A percentile compares a stretch with the other conserved stretches of the same genome.
phyloP scores from a whole-genome alignment of 805 yeast species.

The Blastobotrys chiropterorum region DNA sequence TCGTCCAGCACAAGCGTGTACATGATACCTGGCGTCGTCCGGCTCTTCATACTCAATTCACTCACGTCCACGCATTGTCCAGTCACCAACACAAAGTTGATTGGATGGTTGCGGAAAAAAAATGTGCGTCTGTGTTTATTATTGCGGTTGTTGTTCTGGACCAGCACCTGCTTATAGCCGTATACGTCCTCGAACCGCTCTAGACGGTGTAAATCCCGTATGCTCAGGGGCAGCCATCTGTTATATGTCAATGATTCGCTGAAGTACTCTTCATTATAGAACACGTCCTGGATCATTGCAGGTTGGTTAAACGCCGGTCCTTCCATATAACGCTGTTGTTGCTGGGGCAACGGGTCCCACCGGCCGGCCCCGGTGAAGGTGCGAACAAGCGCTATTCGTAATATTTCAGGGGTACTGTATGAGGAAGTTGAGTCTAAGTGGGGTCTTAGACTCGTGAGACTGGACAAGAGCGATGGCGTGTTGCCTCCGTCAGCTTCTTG shows the following conservation, averaged over 20 bases:
- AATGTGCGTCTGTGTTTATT: conserved; percentile 12
- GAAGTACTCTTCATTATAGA: conserved; percentile 1
- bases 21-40: neutral
- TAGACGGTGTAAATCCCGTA: conserved; percentile 12
- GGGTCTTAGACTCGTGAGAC: too few relatives aligned
- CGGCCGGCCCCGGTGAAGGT: too few relatives aligned
- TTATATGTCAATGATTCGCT: conserved; percentile 15
- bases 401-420: too few relatives aligned
- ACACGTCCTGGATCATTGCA: neutral
- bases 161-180: conserved; percentile 1
- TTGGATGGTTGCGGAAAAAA: conserved; percentile 20
- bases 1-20: conserved; percentile 1
- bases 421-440: too few relatives aligned
- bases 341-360: neutral
- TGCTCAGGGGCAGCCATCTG: conserved; percentile 19
- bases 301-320: too few relatives aligned
- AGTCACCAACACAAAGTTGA: conserved; percentile 14
- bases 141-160: neutral
- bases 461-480: too few relatives aligned
- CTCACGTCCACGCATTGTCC: conserved; percentile 12
- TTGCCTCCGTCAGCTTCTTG: too few relatives aligned
- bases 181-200: conserved; percentile 5
- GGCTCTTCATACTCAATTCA: neutral
- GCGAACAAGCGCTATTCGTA: too few relatives aligned
- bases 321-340: too few relatives aligned